Evolutionary conservation across 2,329 filamentous ascomycete species (phyloP).

Genomic region (Ophiocordyceps australis): DNA sequence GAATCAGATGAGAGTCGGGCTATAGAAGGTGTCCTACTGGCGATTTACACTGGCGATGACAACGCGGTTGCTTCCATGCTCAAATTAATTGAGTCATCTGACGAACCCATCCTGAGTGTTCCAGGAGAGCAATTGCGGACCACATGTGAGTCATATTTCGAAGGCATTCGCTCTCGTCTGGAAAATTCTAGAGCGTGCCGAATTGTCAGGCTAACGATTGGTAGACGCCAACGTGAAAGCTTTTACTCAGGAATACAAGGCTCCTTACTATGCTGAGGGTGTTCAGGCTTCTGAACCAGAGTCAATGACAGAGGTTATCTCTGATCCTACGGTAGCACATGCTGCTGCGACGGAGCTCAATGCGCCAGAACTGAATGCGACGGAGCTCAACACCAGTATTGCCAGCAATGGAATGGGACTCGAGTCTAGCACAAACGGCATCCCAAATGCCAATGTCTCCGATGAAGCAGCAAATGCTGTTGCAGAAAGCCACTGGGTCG

Average conservation of each 20-base stretch:
- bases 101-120: conserved; percentile 48
- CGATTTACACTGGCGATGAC: conserved; percentile 65
- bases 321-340: conserved; percentile 50
- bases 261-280: conserved; percentile 15
- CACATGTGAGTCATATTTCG: conserved; percentile 42
- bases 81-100: conserved; percentile 56
- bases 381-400: conserved; percentile 7
- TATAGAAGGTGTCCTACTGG: conserved; percentile 61
- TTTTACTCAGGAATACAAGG: conserved; percentile 33
- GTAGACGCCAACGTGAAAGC: conserved; percentile 19
- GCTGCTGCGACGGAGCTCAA: conserved; percentile 52
- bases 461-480: conserved; percentile 40
- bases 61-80: conserved; percentile 56
- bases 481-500: conserved; percentile 49
- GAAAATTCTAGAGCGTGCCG: conserved; percentile 3
- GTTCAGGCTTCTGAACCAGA: conserved; percentile 13
- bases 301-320: conserved; percentile 16
- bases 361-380: conserved; percentile 16
- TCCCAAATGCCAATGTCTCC: conserved; percentile 30
- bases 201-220: conserved; percentile 2
- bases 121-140: conserved; percentile 45
- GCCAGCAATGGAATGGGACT: conserved; percentile 22
- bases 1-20: conserved; percentile 57
- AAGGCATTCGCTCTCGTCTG: not conserved
- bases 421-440: conserved; percentile 20